Evolutionary conservation across 2,329 filamentous ascomycete species (phyloP).

Genomic region (Rhinocladiella similis): DNA sequence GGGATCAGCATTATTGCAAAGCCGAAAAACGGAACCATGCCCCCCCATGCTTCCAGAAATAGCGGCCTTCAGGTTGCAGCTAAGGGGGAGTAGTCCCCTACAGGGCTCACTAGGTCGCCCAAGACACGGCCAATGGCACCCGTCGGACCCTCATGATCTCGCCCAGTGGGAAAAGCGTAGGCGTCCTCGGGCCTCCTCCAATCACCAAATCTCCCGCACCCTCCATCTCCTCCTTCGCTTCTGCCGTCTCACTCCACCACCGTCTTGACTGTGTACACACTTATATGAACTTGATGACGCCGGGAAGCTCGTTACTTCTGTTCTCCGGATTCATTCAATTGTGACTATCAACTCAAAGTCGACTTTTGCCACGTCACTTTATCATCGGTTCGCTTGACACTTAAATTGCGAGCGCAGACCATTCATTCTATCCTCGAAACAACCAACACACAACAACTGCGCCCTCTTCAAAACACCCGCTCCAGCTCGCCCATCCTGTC

Average conservation of each 20-base stretch:
- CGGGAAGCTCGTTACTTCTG: neutral
- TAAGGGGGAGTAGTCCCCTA: neutral
- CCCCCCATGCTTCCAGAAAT: constrained; percentile 15
- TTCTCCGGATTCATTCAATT: too few species aligned
- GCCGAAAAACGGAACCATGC: neutral
- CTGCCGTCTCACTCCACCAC: constrained; percentile 11
- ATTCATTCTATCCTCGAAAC: neutral
- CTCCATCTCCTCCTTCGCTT: neutral
- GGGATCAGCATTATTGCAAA: too few species aligned
- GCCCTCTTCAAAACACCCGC: constrained; percentile 1
- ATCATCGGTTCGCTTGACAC: neutral
- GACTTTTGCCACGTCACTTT: neutral
- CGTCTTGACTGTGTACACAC: neutral
- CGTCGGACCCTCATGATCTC: too few species aligned
- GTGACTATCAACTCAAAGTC: too few species aligned
- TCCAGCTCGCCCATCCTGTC: constrained; percentile 15
- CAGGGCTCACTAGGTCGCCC: too few species aligned
- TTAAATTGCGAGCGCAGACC: neutral
- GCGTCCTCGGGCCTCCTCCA: neutral
- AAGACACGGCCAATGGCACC: neutral
- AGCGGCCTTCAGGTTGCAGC: constrained; percentile 8
- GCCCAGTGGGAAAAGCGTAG: neutral
- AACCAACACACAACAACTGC: neutral
- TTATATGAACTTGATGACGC: constrained; percentile 10
- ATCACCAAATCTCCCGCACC: neutral